Evolutionary conservation across 345 rosid genomes (phyloP).

Genomic region (Eutrema japonicum): DNA sequence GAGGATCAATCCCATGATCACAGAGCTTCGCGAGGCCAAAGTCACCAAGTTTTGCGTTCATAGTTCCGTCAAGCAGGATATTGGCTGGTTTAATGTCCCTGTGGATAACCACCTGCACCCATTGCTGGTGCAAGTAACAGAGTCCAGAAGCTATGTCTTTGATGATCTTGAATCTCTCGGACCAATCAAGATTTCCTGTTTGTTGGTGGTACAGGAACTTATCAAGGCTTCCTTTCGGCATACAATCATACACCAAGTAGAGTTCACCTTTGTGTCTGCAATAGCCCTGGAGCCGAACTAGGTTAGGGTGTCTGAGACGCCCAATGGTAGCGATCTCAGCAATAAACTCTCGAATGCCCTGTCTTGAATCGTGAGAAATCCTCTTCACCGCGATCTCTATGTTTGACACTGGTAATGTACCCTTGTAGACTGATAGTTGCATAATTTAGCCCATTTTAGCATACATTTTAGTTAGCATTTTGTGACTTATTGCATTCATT

Average conservation of each 20-base stretch:
- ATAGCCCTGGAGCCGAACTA: conserved; percentile 17
- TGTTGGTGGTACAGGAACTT: conserved; percentile 43
- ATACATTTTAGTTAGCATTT: too few species aligned
- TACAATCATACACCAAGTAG: conserved; percentile 62
- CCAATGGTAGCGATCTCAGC: conserved; percentile 38
- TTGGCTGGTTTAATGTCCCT: conserved; percentile 77
- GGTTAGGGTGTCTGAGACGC: conserved; percentile 17
- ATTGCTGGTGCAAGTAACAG: conserved; percentile 33
- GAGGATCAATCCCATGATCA: conserved; percentile 59
- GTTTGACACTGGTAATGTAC: conserved; percentile 25
- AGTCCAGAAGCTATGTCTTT: conserved; percentile 64
- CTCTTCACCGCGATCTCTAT: conserved; percentile 19
- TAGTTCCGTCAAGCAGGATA: conserved; percentile 58
- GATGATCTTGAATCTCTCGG: conserved; percentile 49
- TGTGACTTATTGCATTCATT: too few species aligned
- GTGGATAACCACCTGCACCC: conserved; percentile 73
- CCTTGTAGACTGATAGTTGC: too few species aligned
- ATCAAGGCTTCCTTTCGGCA: conserved; percentile 70
- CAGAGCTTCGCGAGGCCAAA: conserved; percentile 73
- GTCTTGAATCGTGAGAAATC: conserved; percentile 36
- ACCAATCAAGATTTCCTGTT: conserved; percentile 53
- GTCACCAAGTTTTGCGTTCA: conserved; percentile 72
- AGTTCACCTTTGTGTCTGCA: conserved; percentile 29
- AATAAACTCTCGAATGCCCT: conserved; percentile 27
- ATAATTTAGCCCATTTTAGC: too few species aligned